Evolutionary conservation across 1,139 yeast genomes (phyloP), one percentile per base, ranked within the genome.

Genomic region (Nakaseomyces kungkrabaensis): DNA sequence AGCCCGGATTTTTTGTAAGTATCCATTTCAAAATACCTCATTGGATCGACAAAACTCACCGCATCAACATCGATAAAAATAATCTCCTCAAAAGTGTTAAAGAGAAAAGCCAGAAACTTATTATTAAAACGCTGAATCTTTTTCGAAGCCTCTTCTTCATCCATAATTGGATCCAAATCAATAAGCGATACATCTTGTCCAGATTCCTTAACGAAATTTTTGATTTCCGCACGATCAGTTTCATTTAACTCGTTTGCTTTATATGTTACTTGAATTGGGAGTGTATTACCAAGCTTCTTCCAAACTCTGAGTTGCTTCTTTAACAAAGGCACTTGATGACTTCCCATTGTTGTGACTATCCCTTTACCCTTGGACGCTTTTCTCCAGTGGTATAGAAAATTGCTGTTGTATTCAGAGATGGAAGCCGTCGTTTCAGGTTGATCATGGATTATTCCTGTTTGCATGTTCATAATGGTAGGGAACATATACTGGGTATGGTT

Each of bases 1-100:
- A 78, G 67, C 0, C 79, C 79, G 6, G 68, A 65, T 4, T 55
- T 46, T 41, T 58, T 43, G 54, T 71, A 75, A 36, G 68, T 71
- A 29, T 61, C 52, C 38, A 69, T 55, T 3, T 64, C 51, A 57
- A 77, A 74, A 52, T 74, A 69, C 25, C 63, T 61, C 24, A 61
- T 65, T 1, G 76, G 72, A 1, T 59, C 50, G 40, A 69, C 65
- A 49, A 75, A 59, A 6, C 75, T 58, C 0, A 74, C 74, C 0
- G 74, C 65, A 58, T 77, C 81, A 26, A 76, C 76, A 59, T 77
- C 81, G 46, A 77, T 55, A n/a, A 76, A 59, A n/a, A 76, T 64
- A 57, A 70, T 67, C 52, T 76, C 79, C 45, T 70, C 70, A 53
- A 76, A 77, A 3, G 79, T 70, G 50, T 72, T 74, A 62, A 77